These are phyloP conservation scores for Ascocoryne sarcoides DNA, from an alignment of 2,329 filamentous ascomycete genomes.

Conservation along the genomic window DNA sequence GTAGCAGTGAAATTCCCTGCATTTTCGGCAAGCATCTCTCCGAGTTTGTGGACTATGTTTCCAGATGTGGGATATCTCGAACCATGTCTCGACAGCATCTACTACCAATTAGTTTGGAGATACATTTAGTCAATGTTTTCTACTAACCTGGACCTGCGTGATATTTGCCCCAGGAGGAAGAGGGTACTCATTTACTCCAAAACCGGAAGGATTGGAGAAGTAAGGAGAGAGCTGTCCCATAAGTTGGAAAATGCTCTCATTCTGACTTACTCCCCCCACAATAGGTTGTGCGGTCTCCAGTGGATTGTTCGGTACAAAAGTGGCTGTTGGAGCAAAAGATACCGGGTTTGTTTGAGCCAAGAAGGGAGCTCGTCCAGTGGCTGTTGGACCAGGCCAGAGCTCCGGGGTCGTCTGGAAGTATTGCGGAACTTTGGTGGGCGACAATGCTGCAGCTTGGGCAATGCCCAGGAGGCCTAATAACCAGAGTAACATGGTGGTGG, in stretches of 20 bases:
- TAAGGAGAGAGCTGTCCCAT: conserved; percentile 66
- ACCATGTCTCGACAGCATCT: conserved; percentile 63
- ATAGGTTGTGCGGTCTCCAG: conserved; percentile 65
- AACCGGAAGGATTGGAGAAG: conserved; percentile 56
- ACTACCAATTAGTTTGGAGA: conserved; percentile 18
- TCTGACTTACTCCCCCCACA: conserved; percentile 42
- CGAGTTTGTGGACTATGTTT: conserved; percentile 46
- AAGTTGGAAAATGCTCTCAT: conserved; percentile 60
- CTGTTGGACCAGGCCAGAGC: conserved; percentile 55
- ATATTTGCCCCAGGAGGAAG: conserved; percentile 59
- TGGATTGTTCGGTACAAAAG: conserved; percentile 60
- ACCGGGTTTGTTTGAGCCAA: conserved; percentile 63
- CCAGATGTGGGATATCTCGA: conserved; percentile 59
- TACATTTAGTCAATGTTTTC: background rate
- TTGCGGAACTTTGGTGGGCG: conserved; percentile 41
- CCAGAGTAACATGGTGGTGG: background rate
- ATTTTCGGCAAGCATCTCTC: conserved; percentile 47
- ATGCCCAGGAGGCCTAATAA: background rate
- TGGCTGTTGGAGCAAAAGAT: conserved; percentile 46
- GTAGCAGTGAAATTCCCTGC: conserved; percentile 45
- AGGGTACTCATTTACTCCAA: conserved; percentile 64
- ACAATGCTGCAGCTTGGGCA: background rate
- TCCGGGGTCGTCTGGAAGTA: conserved; percentile 55
- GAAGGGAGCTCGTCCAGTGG: conserved; percentile 62
- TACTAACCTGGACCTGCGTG: conserved; percentile 47